Evolutionary conservation across 1,284 basidiomycete species (phyloP).

Genomic region (Ustilago shanxiensis): DNA sequence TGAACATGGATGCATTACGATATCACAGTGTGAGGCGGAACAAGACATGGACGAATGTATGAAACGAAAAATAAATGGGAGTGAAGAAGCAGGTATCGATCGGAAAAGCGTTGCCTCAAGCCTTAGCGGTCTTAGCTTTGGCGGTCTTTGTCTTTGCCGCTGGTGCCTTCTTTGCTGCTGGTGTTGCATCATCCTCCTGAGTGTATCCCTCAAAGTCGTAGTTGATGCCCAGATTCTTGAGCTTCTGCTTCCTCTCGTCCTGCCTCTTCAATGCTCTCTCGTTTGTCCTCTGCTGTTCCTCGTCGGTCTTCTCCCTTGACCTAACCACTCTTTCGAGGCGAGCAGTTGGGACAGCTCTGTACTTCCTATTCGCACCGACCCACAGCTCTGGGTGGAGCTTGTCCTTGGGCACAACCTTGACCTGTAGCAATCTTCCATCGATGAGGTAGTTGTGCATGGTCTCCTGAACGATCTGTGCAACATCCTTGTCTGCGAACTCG

Average conservation of each 20-base stretch:
- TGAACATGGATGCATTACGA: conserved; percentile 15
- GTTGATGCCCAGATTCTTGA: conserved; percentile 85
- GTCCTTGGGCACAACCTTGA: conserved; percentile 81
- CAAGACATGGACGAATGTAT: background rate
- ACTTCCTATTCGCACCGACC: conserved; percentile 96
- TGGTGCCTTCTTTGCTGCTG: conserved; percentile 13
- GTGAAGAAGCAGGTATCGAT: background rate
- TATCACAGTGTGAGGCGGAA: background rate
- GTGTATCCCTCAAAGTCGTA: conserved; percentile 82
- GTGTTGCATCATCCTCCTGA: conserved; percentile 4
- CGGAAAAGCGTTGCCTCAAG: background rate
- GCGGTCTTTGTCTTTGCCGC: conserved; percentile 5
- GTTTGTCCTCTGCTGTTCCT: conserved; percentile 79
- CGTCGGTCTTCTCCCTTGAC: conserved; percentile 82
- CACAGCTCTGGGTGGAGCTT: conserved; percentile 92
- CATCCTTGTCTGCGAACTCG: conserved; percentile 89
- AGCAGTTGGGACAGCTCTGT: conserved; percentile 80
- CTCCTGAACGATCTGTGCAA: conserved; percentile 94
- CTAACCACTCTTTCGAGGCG: conserved; percentile 78
- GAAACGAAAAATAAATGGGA: background rate
- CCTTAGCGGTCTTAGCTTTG: conserved; percentile 28
- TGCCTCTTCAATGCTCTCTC: conserved; percentile 83
- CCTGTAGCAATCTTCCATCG: conserved; percentile 90
- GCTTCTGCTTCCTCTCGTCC: conserved; percentile 80
- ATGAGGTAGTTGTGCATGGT: conserved; percentile 99